Conservation (phyloP, 345 rosid genomes). For the Murraya paniculata region DNA sequence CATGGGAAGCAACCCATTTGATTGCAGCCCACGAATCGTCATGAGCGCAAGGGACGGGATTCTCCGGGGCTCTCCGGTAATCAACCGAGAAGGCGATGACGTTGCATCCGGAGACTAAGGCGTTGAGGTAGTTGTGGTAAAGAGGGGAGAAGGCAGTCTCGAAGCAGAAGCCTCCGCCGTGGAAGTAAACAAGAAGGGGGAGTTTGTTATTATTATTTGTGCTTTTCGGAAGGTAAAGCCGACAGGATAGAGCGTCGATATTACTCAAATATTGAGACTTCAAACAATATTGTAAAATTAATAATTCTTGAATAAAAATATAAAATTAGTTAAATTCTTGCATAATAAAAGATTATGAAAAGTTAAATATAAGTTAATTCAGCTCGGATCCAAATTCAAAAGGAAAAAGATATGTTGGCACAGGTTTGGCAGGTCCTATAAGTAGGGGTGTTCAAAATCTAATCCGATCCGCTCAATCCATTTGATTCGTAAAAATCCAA, state of each 20-base stretch:
- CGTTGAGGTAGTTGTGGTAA: not conserved
- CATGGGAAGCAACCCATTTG: not conserved
- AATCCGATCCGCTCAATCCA: too few species aligned
- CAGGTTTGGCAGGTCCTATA: too few species aligned
- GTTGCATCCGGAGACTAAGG: not conserved
- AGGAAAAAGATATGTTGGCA: too few species aligned
- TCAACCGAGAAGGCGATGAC: not conserved
- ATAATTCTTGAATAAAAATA: too few species aligned
- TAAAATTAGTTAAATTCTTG: too few species aligned
- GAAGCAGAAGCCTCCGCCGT: not conserved
- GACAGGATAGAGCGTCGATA: not conserved
- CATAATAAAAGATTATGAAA: too few species aligned
- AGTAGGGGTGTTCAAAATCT: too few species aligned
- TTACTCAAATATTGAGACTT: too few species aligned
- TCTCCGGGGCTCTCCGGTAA: not conserved
- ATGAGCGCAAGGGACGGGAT: not conserved
- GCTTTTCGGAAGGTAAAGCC: not conserved
- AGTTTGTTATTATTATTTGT: not conserved
- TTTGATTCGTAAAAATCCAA: too few species aligned
- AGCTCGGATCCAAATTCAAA: too few species aligned
- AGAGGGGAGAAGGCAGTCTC: not conserved
- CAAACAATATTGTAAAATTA: too few species aligned
- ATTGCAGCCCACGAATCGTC: not conserved
- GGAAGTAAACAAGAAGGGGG: not conserved
- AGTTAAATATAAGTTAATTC: too few species aligned